These are phyloP conservation scores for Barnettozyma siamensis DNA, from an alignment of 805 yeast species.

Conservation along the genomic window DNA sequence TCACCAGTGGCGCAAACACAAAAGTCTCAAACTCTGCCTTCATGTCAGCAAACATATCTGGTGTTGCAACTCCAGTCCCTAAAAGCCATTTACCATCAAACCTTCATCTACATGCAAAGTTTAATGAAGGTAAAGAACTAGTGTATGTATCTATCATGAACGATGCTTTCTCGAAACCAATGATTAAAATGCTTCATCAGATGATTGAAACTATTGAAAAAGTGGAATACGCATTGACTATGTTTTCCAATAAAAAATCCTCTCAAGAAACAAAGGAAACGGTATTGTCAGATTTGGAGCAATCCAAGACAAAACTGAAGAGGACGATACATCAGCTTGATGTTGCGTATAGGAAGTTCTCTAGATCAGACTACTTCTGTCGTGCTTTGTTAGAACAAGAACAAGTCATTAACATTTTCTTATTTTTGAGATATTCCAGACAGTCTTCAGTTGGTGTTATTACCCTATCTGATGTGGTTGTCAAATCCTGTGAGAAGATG, in stretches of 20 bases:
- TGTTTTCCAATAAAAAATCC: background rate
- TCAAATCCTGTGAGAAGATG: slow-evolving; percentile 3
- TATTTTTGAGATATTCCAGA: slow-evolving; percentile 35
- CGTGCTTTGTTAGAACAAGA: slow-evolving; percentile 31
- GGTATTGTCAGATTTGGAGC: slow-evolving; percentile 5
- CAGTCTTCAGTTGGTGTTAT: slow-evolving; percentile 35
- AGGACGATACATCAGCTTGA: slow-evolving; percentile 29
- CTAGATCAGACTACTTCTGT: slow-evolving; percentile 30
- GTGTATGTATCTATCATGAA: slow-evolving; percentile 28
- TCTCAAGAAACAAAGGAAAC: background rate
- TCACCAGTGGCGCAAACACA: slow-evolving; percentile 1
- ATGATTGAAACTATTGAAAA: slow-evolving; percentile 27
- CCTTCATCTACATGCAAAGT: slow-evolving; percentile 5
- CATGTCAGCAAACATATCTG: slow-evolving; percentile 18
- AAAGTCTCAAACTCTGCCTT: background rate
- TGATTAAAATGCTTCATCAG: slow-evolving; percentile 26
- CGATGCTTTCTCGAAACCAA: slow-evolving; percentile 27
- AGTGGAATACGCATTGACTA: slow-evolving; percentile 12
- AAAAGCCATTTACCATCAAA: slow-evolving; percentile 10
- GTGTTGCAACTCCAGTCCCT: slow-evolving; percentile 31
- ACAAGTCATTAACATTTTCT: slow-evolving; percentile 32
- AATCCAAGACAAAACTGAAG: slow-evolving; percentile 21
- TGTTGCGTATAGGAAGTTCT: slow-evolving; percentile 30
- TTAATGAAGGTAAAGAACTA: slow-evolving; percentile 6
- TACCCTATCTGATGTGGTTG: slow-evolving; percentile 21